Base-by-base conservation (phyloP, 345 rosid genomes). In the Carallia brachiata region DNA sequence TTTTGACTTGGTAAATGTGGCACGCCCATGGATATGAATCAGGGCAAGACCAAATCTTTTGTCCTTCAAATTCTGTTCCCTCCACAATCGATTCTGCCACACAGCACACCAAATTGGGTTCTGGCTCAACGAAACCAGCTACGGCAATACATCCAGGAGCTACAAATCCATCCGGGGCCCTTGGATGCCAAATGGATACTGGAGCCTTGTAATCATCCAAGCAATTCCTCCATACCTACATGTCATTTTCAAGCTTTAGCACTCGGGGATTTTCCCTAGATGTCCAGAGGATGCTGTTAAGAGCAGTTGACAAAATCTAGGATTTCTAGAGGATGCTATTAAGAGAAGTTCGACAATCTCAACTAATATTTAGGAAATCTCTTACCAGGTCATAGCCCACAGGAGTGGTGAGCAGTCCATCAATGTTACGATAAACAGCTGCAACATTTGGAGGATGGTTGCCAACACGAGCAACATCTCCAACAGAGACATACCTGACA, bases 211-310 rank as follows among this genome's bases (percentile, higher is more conserved):
- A 95, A 77, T 92, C 96, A 58, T 87, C 98, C 62, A 61, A 39
- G 73, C 97, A 95, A 80, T 92, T 92, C 79, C 99, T 90, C 99
- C 99, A 95, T 6, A 90, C 97, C 96, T 94, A 84, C 67, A 73
- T 17, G 66, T 23, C 40, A 34, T 62, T 39, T 17, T 56, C 60
- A 10, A 56, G 31, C 32, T 27, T 56, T 30, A 53, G 15, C 19
- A 53, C 12, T 53, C 57, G 27, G 4, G 6, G 15, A 56, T 30
- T 56, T 30, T 19, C 10, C 34, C 60, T 27, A 56, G 31, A 56
- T 56, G 9, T 8, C 12, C 34, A 30, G 10, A 56, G 60, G 28
- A 27, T 19, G 34, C 15, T 27, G 31, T 5, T 19, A 56, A 27
- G 6, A 54, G 28, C 58, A 18, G 4, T 19, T 55, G 30, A 23